Base-by-base conservation (phyloP, 2,329 filamentous ascomycete genomes). In the Phoma sp. region DNA sequence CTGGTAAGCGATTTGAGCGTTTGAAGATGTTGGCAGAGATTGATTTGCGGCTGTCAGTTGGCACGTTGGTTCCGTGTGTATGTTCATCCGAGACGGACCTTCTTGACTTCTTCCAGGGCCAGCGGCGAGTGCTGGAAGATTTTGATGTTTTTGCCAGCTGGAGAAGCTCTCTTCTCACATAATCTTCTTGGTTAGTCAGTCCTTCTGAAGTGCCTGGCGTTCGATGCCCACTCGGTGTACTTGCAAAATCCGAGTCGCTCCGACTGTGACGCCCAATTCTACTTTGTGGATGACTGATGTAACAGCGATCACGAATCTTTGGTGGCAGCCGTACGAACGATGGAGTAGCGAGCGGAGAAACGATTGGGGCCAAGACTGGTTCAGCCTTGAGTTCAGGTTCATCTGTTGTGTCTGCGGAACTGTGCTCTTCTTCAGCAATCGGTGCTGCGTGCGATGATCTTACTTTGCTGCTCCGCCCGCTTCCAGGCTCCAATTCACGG, bases 1-100 rank as follows among this genome's bases (percentile, higher is more conserved):
- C 60, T 4, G 60, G 41, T 27, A 64, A 57, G 9, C 58, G 61
- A 9, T 56, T 59, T 7, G 60, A 59, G 22, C 61, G 64, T 23
- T 58, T 61, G 46, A 70, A 65, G 4, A 59, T 55, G 6, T 59
- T 62, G 8, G 64, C 45, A 5, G 60, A 62, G 10, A 58, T 57
- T 14, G 36, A 45, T 14, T 37, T 55, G 13, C 46, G 30, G 7
- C 9, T 37, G 11, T 47, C 25, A 11, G 11, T 38, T 11, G 35
- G 29, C 24, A 44, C 40, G 27, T 47, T 30, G 25, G 32, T 32
- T 3, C 8, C 22, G 50, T 54, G 24, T 50, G 51, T 5, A 11
- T 53, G 27, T 18, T 55, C 47, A 29, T 29, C 52, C 6, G 52
- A 55, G 1, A 41, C 52, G 13, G 52, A 54, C 6, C 41, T 32